Conservation (phyloP, 208 protist species). For the Borovskyia barvae region DNA sequence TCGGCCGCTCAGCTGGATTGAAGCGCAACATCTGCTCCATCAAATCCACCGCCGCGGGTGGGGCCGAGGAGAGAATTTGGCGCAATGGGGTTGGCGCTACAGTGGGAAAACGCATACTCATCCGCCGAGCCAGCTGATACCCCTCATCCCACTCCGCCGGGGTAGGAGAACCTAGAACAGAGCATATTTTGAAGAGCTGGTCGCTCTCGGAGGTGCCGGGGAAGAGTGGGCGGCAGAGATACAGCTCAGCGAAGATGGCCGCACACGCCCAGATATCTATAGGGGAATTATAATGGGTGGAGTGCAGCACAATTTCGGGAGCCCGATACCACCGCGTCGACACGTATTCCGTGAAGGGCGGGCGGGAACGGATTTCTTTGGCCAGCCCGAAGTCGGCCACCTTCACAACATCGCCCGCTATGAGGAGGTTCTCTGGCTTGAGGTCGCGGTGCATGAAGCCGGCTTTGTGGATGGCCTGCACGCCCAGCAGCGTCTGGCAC, state of each 20-base stretch:
- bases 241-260: slow-evolving; percentile 96
- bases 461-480: slow-evolving; percentile 89
- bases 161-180: slow-evolving; percentile 89
- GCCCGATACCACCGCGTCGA: slow-evolving; percentile 98
- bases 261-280: slow-evolving; percentile 98
- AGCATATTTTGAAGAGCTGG: slow-evolving; percentile 97
- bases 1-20: slow-evolving; percentile 95
- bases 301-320: slow-evolving; percentile 97
- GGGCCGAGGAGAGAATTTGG: slow-evolving; percentile 88
- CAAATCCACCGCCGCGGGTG: slow-evolving; percentile 93
- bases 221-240: slow-evolving; percentile 93
- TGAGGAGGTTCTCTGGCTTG: slow-evolving; percentile 93
- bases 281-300: slow-evolving; percentile 96
- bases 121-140: slow-evolving; percentile 79
- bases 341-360: slow-evolving; percentile 98
- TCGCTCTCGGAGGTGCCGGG: slow-evolving; percentile 94
- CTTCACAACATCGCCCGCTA: slow-evolving; percentile 91
- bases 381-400: slow-evolving; percentile 97
- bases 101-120: slow-evolving; percentile 96
- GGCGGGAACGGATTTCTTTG: slow-evolving; percentile 95
- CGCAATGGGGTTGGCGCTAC: slow-evolving; percentile 85
- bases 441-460: slow-evolving; percentile 95
- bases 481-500: slow-evolving; percentile 84
- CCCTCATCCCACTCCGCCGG: slow-evolving; percentile 92
- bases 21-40: slow-evolving; percentile 95